Evolutionary conservation across 2,329 filamentous ascomycete species (phyloP), one percentile per base, ranked within the genome.

Genomic region (Fusarium chaquense): DNA sequence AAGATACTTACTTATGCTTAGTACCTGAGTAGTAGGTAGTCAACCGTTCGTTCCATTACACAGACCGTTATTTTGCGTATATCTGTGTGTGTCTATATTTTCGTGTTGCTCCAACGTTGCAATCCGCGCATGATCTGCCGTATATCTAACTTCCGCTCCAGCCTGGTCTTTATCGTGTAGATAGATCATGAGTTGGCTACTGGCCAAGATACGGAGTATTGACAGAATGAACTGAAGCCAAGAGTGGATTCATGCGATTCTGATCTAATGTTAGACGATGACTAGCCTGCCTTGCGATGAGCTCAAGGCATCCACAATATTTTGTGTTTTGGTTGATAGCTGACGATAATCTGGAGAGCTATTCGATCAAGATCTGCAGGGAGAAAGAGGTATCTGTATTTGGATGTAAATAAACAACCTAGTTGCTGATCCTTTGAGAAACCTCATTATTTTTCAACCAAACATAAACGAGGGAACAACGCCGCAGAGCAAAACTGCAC

Each of bases 241-340:
- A 62, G 32, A 40, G 58, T 63, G 60, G 60, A 47, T 62, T 62
- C 35, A 36, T 56, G 41, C 28, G 35, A 33, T 46, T 45, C 22
- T 50, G 59, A 65, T 49, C 38, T 51, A 45, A 35, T 54, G 35
- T 15, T 32, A 44, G 18, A 35, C 52, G 30, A 38, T 20, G 45
- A 28, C 44, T 62, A 64, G 53, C 54, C 43, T 63, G 53, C 54
- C 43, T 63, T 32, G n/a, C 33, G 30, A 58, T 64, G 60, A 55
- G 35, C 46, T 36, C 49, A 40, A 38, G 40, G 44, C 38, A 58
- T 58, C 61, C 61, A 64, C 59, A 40, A 20, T 58, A 33, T 58
- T 22, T 30, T 57, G 8, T 64, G 61, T 64, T 64, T 58, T 64
- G 59, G 41, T 64, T 58, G 59, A 50, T 64, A 50, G 44, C 28